Base-by-base conservation (phyloP, 2,329 filamentous ascomycete species). In the Claviceps lovelessii region DNA sequence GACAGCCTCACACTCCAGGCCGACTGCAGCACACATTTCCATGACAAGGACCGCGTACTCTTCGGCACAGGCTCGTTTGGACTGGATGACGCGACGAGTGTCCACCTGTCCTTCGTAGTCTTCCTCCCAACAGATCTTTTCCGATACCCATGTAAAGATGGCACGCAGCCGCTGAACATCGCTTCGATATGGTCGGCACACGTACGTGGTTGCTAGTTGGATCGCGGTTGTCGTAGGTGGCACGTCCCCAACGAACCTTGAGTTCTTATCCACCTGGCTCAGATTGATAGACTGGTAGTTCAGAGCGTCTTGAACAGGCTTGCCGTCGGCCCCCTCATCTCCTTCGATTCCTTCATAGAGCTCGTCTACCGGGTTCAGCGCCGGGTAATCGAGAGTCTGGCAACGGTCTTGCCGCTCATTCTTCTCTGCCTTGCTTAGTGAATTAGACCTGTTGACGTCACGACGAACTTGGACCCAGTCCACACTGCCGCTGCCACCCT, bases 391-490 rank as follows among this genome's bases (percentile, higher is more conserved):
- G 73, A 96, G 83, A 88, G 97, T 93, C 64, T 95, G 86, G 64
- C 90, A 96, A 54, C 91, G 81, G 63, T 98, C 91, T 47, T 81
- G 84, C 54, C 91, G 78, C 66, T 98, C 93, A 44, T 83, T 77
- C 23, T 85, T 80, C 71, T 98, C 93, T 60, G 91, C 93, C 58
- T 84, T 85, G 68, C 90, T 95, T 42, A 96, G 76, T 0, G 91
- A 93, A 65, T 95, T 97, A 4, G 91, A 95, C 41, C 93, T 81
- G 68, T 98, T 97, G 49, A 98, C 86, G 69, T 98, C 94, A 49
- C 93, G 83, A 41, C 93, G 85, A 28, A 97, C 90, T 67, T 97
- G 90, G n/a, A 98, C 90, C 90, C 93, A 98, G 67, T 97, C 91
- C 15, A 87, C 78, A 11, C 72, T 73, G 13, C 72, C 72, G 13